Evolutionary conservation across 208 protist genomes (phyloP).

Genomic region (Blastocrithidia nonstop): DNA sequence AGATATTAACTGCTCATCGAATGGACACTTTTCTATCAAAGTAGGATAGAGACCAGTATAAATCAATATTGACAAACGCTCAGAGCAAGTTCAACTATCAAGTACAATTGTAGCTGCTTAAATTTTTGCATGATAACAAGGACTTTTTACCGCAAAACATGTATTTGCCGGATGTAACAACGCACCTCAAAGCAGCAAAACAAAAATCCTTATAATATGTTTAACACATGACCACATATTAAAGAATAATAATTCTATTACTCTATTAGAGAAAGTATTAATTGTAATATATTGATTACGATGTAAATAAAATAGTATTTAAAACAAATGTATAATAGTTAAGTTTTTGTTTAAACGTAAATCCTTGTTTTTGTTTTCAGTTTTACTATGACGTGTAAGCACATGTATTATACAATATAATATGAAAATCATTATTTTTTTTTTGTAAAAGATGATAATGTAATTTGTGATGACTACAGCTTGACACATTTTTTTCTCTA

Average conservation of each 20-base stretch:
- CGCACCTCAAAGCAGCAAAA: slow-evolving; percentile 14
- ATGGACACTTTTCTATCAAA: slow-evolving; percentile 8
- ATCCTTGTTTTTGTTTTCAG: too few relatives aligned
- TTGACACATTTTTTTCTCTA: slow-evolving; percentile 2
- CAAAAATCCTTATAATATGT: too few relatives aligned
- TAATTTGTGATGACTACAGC: background rate
- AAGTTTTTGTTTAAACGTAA: background rate
- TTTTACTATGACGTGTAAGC: too few relatives aligned
- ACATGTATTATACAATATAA: slow-evolving; percentile 1
- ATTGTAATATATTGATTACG: background rate
- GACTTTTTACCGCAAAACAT: slow-evolving; percentile 54
- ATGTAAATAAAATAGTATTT: background rate
- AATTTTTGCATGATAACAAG: slow-evolving; percentile 76
- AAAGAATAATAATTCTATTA: background rate
- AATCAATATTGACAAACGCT: slow-evolving; percentile 24
- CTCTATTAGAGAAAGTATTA: background rate
- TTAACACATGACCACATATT: slow-evolving; percentile 1
- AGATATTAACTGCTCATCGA: slow-evolving; percentile 17
- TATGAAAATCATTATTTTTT: background rate
- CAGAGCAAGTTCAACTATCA: slow-evolving; percentile 26
- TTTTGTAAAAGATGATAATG: background rate
- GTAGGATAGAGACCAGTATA: slow-evolving; percentile 14
- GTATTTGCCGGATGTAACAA: slow-evolving; percentile 57
- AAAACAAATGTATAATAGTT: too few relatives aligned
- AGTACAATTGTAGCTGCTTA: slow-evolving; percentile 66